Evolutionary conservation across 1,139 yeast species (phyloP), one percentile per base, ranked within the genome.

Genomic region (Pichia sp.): DNA sequence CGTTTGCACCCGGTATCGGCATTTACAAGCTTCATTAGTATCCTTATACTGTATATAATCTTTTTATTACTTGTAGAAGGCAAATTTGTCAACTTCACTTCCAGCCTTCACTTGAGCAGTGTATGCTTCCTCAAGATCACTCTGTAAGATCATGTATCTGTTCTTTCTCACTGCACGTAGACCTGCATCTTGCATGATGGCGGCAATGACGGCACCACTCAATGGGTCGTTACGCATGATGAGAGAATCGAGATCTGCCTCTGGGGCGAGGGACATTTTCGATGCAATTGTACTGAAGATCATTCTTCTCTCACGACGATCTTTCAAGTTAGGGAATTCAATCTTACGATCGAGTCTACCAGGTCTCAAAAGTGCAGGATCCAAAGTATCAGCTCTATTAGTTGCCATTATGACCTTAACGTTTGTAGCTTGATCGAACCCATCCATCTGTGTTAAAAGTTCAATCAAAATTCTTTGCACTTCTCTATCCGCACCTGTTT

Each of bases 111-210:
- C 97, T 69, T 91, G 97, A 35, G 95, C 68, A 42, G 94, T 83
- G 64, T 93, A 93, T 8, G 98, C 98, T 64, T 93, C 98, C 59
- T 93, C 98, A 58, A 93, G 70, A 64, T 93, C 99, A 55, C 81
- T 77, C 64, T 91, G 97, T 55, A 93, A 69, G 50, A 93, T 91
- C 65, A 93, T 94, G 62, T 91, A 91, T 63, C 99, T 78, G 63
- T 91, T 91, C 69, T 91, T 91, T 66, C 99, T 81, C 34, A 93
- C 97, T 1, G 99, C 99, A 52, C 97, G 77, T 51, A 93, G 72
- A 48, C 99, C 99, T 21, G 99, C 99, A 64, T 93, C 99, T 72
- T 93, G 98, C 98, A 93, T 91, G 51, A 93, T 91, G 20, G 98
- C 98, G 22, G 98, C 97, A 58, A 93, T 93, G 42, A 88, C 77